phyloP scores from a whole-genome alignment of 441 rosid genomes.

The Populus hybrid region DNA sequence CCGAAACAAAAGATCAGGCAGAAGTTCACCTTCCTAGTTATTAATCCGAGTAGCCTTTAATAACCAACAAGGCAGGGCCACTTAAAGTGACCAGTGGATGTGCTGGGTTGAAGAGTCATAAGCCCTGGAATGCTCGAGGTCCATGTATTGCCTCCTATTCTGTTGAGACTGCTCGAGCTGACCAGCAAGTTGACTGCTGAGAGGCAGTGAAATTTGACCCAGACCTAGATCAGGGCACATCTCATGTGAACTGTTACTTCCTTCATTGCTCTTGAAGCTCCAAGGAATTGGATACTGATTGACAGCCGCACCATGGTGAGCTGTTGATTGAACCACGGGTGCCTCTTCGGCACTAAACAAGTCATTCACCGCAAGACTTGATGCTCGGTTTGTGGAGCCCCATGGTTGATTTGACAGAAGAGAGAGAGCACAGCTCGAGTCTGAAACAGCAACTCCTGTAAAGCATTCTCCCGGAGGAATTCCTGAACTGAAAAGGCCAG shows the following conservation, averaged over 20 bases:
- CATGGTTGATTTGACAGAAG: conserved; percentile 97
- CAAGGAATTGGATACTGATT: conserved; percentile 44
- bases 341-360: conserved; percentile 37
- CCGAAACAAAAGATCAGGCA: conserved; percentile 7
- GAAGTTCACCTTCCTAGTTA: conserved; percentile 6
- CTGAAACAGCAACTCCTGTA: conserved; percentile 44
- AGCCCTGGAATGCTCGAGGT: conserved; percentile 52
- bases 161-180: conserved; percentile 54
- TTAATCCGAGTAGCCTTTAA: not conserved
- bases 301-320: conserved; percentile 30
- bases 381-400: conserved; percentile 44
- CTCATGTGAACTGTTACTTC: conserved; percentile 30
- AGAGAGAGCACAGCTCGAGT: conserved; percentile 99
- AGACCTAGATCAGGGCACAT: conserved; percentile 48
- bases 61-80: not conserved
- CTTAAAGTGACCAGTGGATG: conserved; percentile 67
- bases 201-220: conserved; percentile 53
- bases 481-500: conserved; percentile 46
- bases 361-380: conserved; percentile 34
- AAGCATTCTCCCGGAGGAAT: conserved; percentile 64
- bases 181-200: conserved; percentile 37
- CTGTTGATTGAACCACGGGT: conserved; percentile 47
- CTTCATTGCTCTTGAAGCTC: conserved; percentile 51
- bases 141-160: conserved; percentile 52
- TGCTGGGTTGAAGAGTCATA: conserved; percentile 53